These are phyloP conservation scores for Aspergillus leporis DNA, from an alignment of 495 filamentous ascomycete species.

Conservation along the genomic window DNA sequence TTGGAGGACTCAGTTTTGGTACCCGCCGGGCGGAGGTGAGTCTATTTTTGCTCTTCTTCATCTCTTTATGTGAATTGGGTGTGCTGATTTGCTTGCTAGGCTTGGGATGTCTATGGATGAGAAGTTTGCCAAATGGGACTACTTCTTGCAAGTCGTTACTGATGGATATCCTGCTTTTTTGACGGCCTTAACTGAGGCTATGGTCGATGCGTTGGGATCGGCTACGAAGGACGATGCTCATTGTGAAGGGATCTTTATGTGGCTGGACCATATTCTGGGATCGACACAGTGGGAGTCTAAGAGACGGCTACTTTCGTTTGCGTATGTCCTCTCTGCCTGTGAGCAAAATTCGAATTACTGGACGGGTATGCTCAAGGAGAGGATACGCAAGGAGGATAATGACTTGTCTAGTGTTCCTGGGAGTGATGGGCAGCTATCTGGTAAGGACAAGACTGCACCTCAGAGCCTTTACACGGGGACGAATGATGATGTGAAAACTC, in stretches of 20 bases:
- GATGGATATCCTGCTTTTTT: constrained; percentile 33
- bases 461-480: neutral
- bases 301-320: constrained; percentile 28
- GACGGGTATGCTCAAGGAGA: constrained; percentile 27
- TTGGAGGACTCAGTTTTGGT: constrained; percentile 33
- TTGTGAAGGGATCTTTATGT: constrained; percentile 37
- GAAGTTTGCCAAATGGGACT: constrained; percentile 36
- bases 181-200: constrained; percentile 34
- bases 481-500: constrained; percentile 22
- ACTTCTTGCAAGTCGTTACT: constrained; percentile 33
- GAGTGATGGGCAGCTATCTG: neutral
- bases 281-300: constrained; percentile 35
- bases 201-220: constrained; percentile 31
- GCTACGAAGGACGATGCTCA: constrained; percentile 23
- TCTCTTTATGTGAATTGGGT: neutral
- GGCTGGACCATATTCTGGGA: constrained; percentile 42
- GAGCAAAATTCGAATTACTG: constrained; percentile 34
- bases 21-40: constrained; percentile 34
- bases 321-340: constrained; percentile 38
- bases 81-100: constrained; percentile 22
- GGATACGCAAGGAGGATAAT: constrained; percentile 16
- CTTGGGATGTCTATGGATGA: constrained; percentile 33
- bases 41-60: constrained; percentile 10
- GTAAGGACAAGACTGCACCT: neutral
- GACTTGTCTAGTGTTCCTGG: neutral